These are phyloP conservation scores for Diaporthe aspalathi DNA, from an alignment of 2,329 filamentous ascomycete genomes.

Conservation along the genomic window DNA sequence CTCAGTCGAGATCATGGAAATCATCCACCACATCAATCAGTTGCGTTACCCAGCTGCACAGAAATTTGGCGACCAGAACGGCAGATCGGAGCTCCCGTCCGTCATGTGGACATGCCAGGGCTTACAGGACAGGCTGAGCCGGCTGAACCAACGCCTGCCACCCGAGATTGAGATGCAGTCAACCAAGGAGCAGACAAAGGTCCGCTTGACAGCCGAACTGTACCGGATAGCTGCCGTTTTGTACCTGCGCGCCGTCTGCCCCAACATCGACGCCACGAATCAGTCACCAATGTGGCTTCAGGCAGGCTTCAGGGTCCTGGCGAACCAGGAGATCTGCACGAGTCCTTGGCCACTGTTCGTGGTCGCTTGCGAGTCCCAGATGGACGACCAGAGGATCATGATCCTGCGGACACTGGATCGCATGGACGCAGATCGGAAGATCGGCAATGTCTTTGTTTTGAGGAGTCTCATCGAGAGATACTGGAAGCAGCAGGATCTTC, in stretches of 20 bases:
- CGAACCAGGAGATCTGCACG: slow-evolving; percentile 54
- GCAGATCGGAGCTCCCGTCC: slow-evolving; percentile 30
- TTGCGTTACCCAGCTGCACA: slow-evolving; percentile 41
- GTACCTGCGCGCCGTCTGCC: slow-evolving; percentile 47
- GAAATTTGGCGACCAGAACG: neutral
- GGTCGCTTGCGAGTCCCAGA: slow-evolving; percentile 56
- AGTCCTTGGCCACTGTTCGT: slow-evolving; percentile 63
- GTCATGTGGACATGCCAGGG: slow-evolving; percentile 46
- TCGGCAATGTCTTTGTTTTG: slow-evolving; percentile 59
- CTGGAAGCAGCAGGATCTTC: slow-evolving; percentile 59
- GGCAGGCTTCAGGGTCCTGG: slow-evolving; percentile 52
- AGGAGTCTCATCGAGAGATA: slow-evolving; percentile 56
- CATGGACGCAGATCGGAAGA: slow-evolving; percentile 56
- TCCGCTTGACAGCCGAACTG: slow-evolving; percentile 59
- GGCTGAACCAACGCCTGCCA: slow-evolving; percentile 46
- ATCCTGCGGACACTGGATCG: slow-evolving; percentile 54
- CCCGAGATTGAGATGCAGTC: slow-evolving; percentile 43
- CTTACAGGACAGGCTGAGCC: slow-evolving; percentile 44
- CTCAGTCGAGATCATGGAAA: slow-evolving; percentile 57
- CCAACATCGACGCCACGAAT: slow-evolving; percentile 43
- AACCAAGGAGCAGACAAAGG: slow-evolving; percentile 45
- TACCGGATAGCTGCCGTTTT: slow-evolving; percentile 58
- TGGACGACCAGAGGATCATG: slow-evolving; percentile 54
- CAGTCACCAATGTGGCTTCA: slow-evolving; percentile 47
- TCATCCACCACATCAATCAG: slow-evolving; percentile 57